Percentiles rank a stretch among this genome's conserved stretches.
Evolutionary conservation across 345 rosid species (phyloP).

Genomic region (Melaleuca quinquenervia): DNA sequence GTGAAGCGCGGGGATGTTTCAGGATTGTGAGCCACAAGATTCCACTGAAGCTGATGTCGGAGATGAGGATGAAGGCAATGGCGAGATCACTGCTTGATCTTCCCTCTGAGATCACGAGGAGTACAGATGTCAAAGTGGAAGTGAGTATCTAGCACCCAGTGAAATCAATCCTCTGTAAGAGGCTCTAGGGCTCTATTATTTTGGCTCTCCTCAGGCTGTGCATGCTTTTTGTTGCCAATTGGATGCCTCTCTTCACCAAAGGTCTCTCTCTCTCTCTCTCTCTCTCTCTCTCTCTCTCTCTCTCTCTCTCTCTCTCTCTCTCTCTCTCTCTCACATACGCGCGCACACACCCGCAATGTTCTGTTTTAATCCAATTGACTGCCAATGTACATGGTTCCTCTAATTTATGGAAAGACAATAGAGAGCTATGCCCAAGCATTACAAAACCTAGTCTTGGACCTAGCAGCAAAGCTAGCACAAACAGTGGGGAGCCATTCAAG

Average conservation of each 20-base stretch:
- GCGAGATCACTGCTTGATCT: constrained; percentile 48
- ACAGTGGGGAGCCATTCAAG: constrained; percentile 35
- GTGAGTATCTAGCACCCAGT: constrained; percentile 51
- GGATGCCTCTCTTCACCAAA: constrained; percentile 52
- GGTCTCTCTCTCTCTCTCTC: constrained; percentile 12
- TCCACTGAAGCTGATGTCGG: constrained; percentile 23
- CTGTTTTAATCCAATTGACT: background rate
- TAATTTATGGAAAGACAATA: constrained; percentile 33
- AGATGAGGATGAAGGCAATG: constrained; percentile 63
- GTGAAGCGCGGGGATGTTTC: constrained; percentile 76
- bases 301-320: background rate
- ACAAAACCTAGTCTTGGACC: constrained; percentile 28
- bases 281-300: background rate
- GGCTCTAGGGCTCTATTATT: constrained; percentile 62
- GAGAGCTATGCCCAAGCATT: constrained; percentile 46
- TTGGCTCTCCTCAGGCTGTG: constrained; percentile 55
- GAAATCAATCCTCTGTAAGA: constrained; percentile 67
- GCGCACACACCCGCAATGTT: background rate
- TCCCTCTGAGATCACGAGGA: constrained; percentile 45
- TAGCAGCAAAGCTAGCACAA: constrained; percentile 37
- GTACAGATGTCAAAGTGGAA: constrained; percentile 45
- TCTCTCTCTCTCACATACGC: background rate
- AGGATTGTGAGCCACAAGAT: constrained; percentile 55
- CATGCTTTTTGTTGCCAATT: constrained; percentile 48
- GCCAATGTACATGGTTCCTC: background rate